phyloP scores from a whole-genome alignment of 2,329 filamentous ascomycete genomes.

The Apiospora arundinis region DNA sequence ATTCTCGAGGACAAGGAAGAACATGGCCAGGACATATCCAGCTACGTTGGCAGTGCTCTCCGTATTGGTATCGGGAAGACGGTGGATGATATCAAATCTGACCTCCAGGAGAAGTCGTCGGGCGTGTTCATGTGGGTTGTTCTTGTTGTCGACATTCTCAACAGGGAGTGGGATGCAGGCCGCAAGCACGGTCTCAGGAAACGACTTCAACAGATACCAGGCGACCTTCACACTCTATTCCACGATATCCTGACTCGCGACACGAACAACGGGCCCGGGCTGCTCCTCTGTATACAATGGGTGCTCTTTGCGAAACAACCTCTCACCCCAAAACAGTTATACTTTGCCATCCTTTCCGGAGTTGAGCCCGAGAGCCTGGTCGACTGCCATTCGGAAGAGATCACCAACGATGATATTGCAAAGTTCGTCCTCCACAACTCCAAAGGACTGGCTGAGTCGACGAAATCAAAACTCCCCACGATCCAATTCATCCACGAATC shows the following conservation, averaged over 20 bases:
- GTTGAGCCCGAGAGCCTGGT: neutral
- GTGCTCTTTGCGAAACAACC: conserved; percentile 56
- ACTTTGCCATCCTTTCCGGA: conserved; percentile 47
- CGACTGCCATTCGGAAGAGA: neutral
- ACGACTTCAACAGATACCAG: conserved; percentile 44
- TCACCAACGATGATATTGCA: neutral
- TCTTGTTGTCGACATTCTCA: conserved; percentile 45
- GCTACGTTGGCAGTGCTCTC: neutral
- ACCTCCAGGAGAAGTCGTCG: neutral
- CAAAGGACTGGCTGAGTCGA: conserved; percentile 56
- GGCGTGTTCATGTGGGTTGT: conserved; percentile 2
- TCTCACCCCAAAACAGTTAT: conserved; percentile 51
- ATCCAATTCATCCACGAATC: conserved; percentile 64
- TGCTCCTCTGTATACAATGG: conserved; percentile 58
- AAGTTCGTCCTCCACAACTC: conserved; percentile 39
- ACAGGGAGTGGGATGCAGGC: conserved; percentile 40
- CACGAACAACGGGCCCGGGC: conserved; percentile 42
- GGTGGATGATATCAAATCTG: neutral
- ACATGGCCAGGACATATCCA: conserved; percentile 27
- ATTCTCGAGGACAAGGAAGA: conserved; percentile 43
- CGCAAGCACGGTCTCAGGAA: conserved; percentile 30
- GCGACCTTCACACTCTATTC: conserved; percentile 54
- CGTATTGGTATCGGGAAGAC: neutral
- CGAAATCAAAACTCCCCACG: conserved; percentile 34
- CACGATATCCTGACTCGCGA: conserved; percentile 58